Evolutionary conservation across 2,329 filamentous ascomycete species (phyloP).

Genomic region (Didymella sp.): DNA sequence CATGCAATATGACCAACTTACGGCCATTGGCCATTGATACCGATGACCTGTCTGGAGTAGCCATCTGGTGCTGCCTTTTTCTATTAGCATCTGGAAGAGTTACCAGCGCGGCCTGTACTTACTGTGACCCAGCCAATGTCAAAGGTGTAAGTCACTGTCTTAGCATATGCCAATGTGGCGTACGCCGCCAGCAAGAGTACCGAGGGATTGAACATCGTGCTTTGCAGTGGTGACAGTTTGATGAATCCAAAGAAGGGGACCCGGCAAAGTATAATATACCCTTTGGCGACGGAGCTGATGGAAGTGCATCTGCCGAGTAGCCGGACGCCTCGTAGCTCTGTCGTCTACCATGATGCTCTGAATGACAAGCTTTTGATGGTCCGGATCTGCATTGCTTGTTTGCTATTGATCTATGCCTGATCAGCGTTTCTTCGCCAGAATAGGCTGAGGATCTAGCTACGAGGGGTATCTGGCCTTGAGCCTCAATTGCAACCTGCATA

Average conservation of each 20-base stretch:
- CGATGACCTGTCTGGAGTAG: constrained; percentile 57
- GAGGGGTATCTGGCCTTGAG: constrained; percentile 2
- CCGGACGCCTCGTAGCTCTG: not conserved
- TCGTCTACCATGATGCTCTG: constrained; percentile 2
- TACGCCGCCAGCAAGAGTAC: constrained; percentile 7
- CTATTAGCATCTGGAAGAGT: not conserved
- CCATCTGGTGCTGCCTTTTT: constrained; percentile 18
- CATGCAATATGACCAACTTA: not conserved
- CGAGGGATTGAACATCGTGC: constrained; percentile 18
- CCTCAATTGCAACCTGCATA: constrained; percentile 13
- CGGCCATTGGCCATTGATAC: constrained; percentile 77
- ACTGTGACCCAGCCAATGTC: constrained; percentile 60
- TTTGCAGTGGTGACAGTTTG: not conserved
- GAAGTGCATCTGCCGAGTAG: not conserved
- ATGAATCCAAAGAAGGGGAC: not conserved
- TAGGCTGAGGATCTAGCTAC: not conserved
- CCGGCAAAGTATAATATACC: constrained; percentile 1
- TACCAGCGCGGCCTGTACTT: not conserved
- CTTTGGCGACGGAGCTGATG: not conserved
- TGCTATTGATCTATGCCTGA: constrained; percentile 2
- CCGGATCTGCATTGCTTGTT: constrained; percentile 7
- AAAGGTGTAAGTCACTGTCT: constrained; percentile 57
- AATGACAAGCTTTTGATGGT: not conserved
- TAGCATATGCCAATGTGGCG: constrained; percentile 27
- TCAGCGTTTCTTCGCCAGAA: not conserved